A percentile compares a stretch with the other conserved stretches of the same genome.
Conservation (phyloP, 176 grass and related monocot genomes). For the Musa schizocarpa region DNA sequence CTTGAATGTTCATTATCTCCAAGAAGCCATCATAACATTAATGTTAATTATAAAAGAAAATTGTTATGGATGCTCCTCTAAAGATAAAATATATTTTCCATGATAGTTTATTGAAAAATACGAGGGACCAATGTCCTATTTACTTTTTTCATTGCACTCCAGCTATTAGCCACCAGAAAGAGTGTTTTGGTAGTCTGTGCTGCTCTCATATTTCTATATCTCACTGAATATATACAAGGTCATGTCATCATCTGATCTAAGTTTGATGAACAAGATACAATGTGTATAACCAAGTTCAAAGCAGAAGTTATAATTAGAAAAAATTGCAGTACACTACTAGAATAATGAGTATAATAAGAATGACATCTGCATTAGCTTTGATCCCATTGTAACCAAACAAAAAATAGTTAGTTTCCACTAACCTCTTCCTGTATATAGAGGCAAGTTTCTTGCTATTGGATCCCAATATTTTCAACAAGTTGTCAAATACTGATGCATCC, state of each 20-base stretch:
- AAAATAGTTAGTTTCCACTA: background rate
- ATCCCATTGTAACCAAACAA: background rate
- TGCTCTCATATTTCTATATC: too few species aligned
- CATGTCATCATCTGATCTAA: background rate
- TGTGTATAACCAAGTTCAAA: background rate
- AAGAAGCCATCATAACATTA: too few species aligned
- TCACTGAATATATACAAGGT: too few species aligned
- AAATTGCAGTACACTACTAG: background rate
- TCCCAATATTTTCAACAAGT: constrained; percentile 27
- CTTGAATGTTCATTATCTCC: too few species aligned
- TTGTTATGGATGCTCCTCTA: too few species aligned
- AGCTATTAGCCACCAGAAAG: too few species aligned
- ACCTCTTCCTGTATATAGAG: background rate
- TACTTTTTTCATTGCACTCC: too few species aligned
- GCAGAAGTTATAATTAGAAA: background rate
- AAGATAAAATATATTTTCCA: too few species aligned
- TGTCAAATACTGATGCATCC: constrained; percentile 1
- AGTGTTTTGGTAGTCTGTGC: too few species aligned
- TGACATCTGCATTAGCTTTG: background rate
- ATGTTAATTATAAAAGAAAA: too few species aligned
- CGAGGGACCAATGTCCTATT: too few species aligned
- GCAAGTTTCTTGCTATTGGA: constrained; percentile 24
- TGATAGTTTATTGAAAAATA: too few species aligned
- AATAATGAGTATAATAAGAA: background rate
- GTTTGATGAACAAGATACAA: background rate